phyloP scores from a whole-genome alignment of 305 asterid genomes.

The Galium porrigens region DNA sequence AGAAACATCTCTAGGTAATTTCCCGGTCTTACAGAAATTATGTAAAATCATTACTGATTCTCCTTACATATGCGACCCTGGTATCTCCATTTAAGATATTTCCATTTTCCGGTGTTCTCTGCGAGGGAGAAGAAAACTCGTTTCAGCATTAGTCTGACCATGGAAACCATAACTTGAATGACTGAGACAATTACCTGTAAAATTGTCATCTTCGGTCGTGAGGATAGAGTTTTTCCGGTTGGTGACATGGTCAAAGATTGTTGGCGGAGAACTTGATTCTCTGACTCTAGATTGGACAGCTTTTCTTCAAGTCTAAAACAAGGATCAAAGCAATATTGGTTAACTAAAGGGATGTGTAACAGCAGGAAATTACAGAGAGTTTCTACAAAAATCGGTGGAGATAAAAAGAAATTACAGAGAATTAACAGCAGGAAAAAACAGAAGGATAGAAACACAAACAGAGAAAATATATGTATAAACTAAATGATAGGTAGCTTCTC shows the following conservation, averaged over 20 bases:
- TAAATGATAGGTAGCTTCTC: neutral
- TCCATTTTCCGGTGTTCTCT: constrained; percentile 87
- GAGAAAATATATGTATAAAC: neutral
- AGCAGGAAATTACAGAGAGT: neutral
- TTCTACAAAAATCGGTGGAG: neutral
- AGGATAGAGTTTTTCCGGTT: constrained; percentile 64
- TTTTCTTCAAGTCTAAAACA: constrained; percentile 83
- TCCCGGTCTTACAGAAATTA: neutral
- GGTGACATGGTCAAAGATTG: constrained; percentile 96
- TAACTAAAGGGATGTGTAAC: neutral
- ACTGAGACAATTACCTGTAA: constrained; percentile 40
- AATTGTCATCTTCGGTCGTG: constrained; percentile 61
- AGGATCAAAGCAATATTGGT: constrained; percentile 7
- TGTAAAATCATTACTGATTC: neutral
- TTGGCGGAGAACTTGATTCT: constrained; percentile 97
- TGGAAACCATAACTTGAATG: constrained; percentile 13
- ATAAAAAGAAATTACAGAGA: neutral
- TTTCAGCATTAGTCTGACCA: constrained; percentile 20
- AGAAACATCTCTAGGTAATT: constrained; percentile 8
- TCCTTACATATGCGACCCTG: constrained; percentile 44
- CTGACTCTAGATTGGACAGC: constrained; percentile 79
- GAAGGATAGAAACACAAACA: neutral
- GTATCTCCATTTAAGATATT: constrained; percentile 57
- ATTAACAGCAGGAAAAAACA: constrained; percentile 1
- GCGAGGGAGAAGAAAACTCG: constrained; percentile 21